phyloP scores from a whole-genome alignment of 2,329 filamentous ascomycete species.

The Aspergillus sp. region DNA sequence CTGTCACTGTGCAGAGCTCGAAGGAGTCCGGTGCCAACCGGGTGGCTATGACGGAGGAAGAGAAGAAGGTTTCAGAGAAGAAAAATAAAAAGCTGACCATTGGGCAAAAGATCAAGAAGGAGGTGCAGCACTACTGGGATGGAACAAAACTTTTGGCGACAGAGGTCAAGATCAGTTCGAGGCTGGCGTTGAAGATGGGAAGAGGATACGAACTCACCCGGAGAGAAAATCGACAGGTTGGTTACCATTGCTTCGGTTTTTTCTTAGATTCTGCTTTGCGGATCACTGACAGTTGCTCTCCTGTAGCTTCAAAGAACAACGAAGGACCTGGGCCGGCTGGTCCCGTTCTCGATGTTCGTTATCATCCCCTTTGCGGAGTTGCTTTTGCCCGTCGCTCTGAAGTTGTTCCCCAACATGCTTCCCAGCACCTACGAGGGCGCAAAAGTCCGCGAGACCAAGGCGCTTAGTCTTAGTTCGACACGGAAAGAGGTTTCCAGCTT shows the following conservation, averaged over 20 bases:
- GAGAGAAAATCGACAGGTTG: constrained; percentile 76
- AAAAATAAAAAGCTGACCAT: constrained; percentile 78
- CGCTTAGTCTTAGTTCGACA: constrained; percentile 68
- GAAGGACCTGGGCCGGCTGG: constrained; percentile 81
- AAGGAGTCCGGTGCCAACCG: constrained; percentile 54
- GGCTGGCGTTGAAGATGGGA: constrained; percentile 91
- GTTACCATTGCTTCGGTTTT: constrained; percentile 6
- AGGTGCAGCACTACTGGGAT: constrained; percentile 93
- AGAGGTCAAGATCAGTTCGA: constrained; percentile 87
- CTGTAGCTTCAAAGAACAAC: constrained; percentile 72
- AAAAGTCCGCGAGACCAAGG: constrained; percentile 83
- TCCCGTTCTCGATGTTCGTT: constrained; percentile 94
- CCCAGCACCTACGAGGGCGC: constrained; percentile 95
- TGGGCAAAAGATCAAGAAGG: constrained; percentile 90
- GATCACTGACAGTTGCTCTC: no score
- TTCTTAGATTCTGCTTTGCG: no score
- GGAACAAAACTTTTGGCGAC: constrained; percentile 89
- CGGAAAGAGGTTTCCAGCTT: constrained; percentile 91
- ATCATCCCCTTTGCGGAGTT: constrained; percentile 95
- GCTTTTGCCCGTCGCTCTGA: constrained; percentile 81
- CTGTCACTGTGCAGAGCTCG: constrained; percentile 31
- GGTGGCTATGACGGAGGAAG: constrained; percentile 38
- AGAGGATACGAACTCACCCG: constrained; percentile 93
- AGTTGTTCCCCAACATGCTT: constrained; percentile 92
- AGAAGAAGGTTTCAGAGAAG: constrained; percentile 53